A percentile compares a stretch with the other conserved stretches of the same genome.
Evolutionary conservation across 345 rosid species (phyloP).

Genomic region (Carallia brachiata): DNA sequence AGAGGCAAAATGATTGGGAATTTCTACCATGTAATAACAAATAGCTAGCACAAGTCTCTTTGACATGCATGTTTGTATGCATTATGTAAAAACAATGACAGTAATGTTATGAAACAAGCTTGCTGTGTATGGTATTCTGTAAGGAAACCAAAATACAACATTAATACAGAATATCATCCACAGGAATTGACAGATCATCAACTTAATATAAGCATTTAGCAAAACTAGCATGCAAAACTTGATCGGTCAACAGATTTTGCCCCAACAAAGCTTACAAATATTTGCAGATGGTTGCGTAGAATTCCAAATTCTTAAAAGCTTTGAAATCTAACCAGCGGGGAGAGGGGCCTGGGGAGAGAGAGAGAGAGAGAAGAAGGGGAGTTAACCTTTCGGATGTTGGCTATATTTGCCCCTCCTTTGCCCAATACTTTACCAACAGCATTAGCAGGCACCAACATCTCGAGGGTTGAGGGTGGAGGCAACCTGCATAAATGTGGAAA

Average conservation of each 20-base stretch:
- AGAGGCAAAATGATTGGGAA: neutral
- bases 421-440: conserved; percentile 93
- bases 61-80: too few species aligned
- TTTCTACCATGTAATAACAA: neutral
- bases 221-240: too few species aligned
- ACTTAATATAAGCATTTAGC: too few species aligned
- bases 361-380: conserved; percentile 7
- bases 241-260: neutral
- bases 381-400: conserved; percentile 82
- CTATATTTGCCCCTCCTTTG: conserved; percentile 83
- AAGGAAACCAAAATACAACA: neutral
- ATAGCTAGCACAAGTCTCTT: neutral
- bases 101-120: neutral
- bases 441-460: conserved; percentile 77
- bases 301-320: too few species aligned
- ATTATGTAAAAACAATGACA: neutral
- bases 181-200: too few species aligned
- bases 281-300: neutral
- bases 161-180: too few species aligned
- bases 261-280: neutral
- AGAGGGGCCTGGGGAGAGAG: neutral
- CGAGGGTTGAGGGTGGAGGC: conserved; percentile 55
- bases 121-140: neutral
- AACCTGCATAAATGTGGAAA: conserved; percentile 39
- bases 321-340: neutral